Conservation (phyloP, 2,329 filamentous ascomycete genomes). For the Aspergillus sp. region DNA sequence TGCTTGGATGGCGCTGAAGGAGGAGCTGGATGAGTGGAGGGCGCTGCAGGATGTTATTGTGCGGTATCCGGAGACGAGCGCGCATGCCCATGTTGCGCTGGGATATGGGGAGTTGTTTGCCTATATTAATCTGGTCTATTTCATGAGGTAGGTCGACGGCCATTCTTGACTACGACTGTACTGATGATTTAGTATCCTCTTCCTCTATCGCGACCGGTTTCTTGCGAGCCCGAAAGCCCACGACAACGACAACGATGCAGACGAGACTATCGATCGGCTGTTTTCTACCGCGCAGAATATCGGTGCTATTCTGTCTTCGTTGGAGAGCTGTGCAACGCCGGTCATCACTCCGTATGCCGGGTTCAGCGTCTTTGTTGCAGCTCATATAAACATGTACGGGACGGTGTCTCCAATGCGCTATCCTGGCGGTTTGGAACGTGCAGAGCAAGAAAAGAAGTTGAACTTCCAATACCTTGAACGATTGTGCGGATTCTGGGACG, state of each 20-base stretch:
- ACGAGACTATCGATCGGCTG: constrained; percentile 30
- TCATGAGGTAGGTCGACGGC: constrained; percentile 31
- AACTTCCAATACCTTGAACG: constrained; percentile 36
- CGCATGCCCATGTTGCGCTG: constrained; percentile 35
- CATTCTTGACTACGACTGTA: too few species aligned
- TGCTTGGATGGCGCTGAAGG: constrained; percentile 32
- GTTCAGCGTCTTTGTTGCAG: constrained; percentile 39
- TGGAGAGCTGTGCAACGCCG: constrained; percentile 31
- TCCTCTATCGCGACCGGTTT: constrained; percentile 36
- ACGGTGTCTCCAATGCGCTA: constrained; percentile 34
- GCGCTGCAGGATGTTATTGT: constrained; percentile 35
- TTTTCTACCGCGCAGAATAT: constrained; percentile 37
- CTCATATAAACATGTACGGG: constrained; percentile 41
- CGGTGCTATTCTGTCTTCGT: constrained; percentile 28
- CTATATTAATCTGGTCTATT: constrained; percentile 40
- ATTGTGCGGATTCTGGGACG: constrained; percentile 34
- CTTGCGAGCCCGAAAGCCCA: constrained; percentile 31
- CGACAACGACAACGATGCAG: constrained; percentile 18
- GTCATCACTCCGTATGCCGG: constrained; percentile 40
- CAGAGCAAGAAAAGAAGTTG: constrained; percentile 31
- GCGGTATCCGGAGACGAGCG: constrained; percentile 33
- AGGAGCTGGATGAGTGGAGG: constrained; percentile 37
- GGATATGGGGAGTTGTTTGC: constrained; percentile 39
- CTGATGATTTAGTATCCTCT: constrained; percentile 27
- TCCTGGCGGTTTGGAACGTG: constrained; percentile 31